Percentiles rank a stretch among this genome's conserved stretches.
Conservation (phyloP, 768 basidiomycete species). For the Tephrocybe sp. region DNA sequence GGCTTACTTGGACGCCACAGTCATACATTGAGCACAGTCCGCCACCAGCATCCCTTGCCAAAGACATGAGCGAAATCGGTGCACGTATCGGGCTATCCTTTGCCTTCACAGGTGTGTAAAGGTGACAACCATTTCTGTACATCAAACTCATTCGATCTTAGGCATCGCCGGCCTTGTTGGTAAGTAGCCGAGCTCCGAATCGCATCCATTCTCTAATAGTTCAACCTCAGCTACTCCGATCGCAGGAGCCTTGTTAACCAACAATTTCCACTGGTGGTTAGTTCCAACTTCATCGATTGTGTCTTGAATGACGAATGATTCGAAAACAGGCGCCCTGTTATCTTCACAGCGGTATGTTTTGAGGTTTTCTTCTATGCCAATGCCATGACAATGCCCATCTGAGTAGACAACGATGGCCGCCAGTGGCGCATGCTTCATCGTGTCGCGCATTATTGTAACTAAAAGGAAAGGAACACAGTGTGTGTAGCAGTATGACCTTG, state of each 20-base stretch:
- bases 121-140: too few relatives aligned
- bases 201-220: background rate
- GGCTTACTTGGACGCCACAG: background rate
- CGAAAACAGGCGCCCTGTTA: slow-evolving; percentile 12
- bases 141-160: background rate
- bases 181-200: background rate
- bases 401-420: slow-evolving; percentile 5
- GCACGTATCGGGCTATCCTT: slow-evolving; percentile 48
- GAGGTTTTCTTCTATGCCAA: background rate
- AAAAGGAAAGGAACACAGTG: slow-evolving; percentile 10
- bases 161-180: slow-evolving; percentile 9
- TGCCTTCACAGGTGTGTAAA: slow-evolving; percentile 37
- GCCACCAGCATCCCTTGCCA: slow-evolving; percentile 31
- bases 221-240: slow-evolving; percentile 42
- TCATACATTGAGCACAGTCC: background rate
- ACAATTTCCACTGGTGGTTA: slow-evolving; percentile 14
- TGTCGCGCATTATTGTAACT: slow-evolving; percentile 7
- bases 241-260: slow-evolving; percentile 48
- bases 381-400: background rate
- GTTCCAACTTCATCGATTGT: background rate
- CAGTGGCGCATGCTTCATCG: background rate
- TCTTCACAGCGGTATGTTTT: slow-evolving; percentile 14
- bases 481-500: too few relatives aligned
- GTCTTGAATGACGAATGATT: background rate
- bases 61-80: slow-evolving; percentile 44